These are phyloP conservation scores for Aspergillus kassunensis DNA, from an alignment of 495 filamentous ascomycete species.

Conservation along the genomic window DNA sequence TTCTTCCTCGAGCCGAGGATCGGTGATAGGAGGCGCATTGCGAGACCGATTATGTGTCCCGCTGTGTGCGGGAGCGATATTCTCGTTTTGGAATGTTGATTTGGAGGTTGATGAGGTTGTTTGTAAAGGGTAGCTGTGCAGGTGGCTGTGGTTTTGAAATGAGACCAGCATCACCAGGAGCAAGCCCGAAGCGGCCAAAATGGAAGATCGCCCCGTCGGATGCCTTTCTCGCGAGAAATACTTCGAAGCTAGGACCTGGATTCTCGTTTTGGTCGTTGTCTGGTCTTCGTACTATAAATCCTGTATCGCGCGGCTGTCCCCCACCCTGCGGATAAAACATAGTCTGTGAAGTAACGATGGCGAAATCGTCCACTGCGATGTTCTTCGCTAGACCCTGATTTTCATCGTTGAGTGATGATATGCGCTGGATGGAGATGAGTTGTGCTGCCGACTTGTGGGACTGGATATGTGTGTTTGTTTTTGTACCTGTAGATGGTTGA, in stretches of 20 bases:
- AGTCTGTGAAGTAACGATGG: slow-evolving; percentile 51
- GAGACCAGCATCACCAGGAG: no score
- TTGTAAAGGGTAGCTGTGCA: no score
- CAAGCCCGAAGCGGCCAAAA: slow-evolving; percentile 47
- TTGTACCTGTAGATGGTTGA: no score
- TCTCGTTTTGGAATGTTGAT: slow-evolving; percentile 52
- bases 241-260: slow-evolving; percentile 35
- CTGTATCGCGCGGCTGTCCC: slow-evolving; percentile 60
- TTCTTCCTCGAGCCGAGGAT: slow-evolving; percentile 44
- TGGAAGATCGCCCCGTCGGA: slow-evolving; percentile 51
- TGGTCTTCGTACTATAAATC: slow-evolving; percentile 51
- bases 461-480: no score
- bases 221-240: slow-evolving; percentile 47
- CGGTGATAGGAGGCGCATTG: slow-evolving; percentile 49
- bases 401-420: slow-evolving; percentile 44
- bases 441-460: slow-evolving; percentile 43
- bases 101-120: no score
- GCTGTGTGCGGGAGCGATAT: slow-evolving; percentile 60
- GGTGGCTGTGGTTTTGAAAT: no score
- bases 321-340: slow-evolving; percentile 66
- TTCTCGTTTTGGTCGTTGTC: not conserved
- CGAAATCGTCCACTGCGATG: slow-evolving; percentile 15
- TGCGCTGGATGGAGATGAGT: slow-evolving; percentile 41
- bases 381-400: slow-evolving; percentile 32
- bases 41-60: slow-evolving; percentile 59